Conservation (phyloP, 352 stramenopile species). For the Globisporangium barbulae region DNA sequence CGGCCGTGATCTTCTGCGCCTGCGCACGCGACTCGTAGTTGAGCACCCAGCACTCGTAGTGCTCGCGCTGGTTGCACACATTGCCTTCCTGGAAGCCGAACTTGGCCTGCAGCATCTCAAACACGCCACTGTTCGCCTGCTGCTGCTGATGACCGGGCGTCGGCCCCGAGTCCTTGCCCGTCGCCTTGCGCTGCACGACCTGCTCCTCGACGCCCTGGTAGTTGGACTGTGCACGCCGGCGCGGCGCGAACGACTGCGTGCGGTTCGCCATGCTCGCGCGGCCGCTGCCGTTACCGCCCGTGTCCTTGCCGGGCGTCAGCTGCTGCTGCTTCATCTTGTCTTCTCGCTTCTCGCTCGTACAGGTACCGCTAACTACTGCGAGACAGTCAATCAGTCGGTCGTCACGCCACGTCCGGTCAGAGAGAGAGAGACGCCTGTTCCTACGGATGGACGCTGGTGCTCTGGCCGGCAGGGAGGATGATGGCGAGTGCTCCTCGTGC, state of each 20-base stretch:
- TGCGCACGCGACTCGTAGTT: constrained; percentile 77
- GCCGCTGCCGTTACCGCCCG: constrained; percentile 1
- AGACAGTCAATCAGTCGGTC: background rate
- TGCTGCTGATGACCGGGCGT: constrained; percentile 19
- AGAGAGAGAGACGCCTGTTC: background rate
- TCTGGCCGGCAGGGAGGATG: background rate
- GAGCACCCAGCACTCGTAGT: constrained; percentile 81
- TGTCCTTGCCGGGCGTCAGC: constrained; percentile 13
- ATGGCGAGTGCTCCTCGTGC: background rate
- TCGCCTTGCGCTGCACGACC: constrained; percentile 15
- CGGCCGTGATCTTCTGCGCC: constrained; percentile 16
- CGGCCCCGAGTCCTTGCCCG: constrained; percentile 30
- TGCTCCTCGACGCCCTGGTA: constrained; percentile 70
- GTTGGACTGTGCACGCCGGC: constrained; percentile 66
- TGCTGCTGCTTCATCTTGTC: constrained; percentile 13
- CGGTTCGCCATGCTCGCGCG: constrained; percentile 18
- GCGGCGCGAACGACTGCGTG: constrained; percentile 18
- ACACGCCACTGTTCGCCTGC: constrained; percentile 36
- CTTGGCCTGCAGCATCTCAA: constrained; percentile 79
- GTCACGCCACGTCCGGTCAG: background rate
- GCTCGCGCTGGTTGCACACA: constrained; percentile 82
- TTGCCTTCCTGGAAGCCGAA: constrained; percentile 88
- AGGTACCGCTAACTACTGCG: too few relatives aligned
- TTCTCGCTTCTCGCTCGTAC: background rate
- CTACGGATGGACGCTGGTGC: background rate